Conservation (phyloP, 140 eudicot species). For the Flaveria floridana region DNA sequence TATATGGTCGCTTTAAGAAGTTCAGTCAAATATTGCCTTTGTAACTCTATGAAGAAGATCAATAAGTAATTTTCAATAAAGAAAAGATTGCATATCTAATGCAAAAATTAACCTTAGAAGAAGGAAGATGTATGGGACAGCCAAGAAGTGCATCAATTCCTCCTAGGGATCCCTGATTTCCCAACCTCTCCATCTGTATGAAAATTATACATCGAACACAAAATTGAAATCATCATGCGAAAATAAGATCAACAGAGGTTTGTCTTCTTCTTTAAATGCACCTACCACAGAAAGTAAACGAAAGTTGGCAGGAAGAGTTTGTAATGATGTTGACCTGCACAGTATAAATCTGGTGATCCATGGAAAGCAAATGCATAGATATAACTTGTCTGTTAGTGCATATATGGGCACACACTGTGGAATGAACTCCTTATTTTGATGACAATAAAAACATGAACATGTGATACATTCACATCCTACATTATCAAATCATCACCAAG, state of each 20-base stretch:
- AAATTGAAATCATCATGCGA: background rate
- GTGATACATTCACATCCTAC: conserved; percentile 7
- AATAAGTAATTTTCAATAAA: background rate
- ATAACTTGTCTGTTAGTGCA: background rate
- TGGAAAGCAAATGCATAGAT: conserved; percentile 5
- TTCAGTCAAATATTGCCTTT: background rate
- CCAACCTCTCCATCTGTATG: conserved; percentile 62
- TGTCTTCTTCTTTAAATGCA: conserved; percentile 19
- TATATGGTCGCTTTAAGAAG: background rate
- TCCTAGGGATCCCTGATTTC: conserved; percentile 79
- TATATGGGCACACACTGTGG: background rate
- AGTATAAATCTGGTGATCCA: conserved; percentile 25
- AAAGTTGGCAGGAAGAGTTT: conserved; percentile 74
- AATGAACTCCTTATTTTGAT: background rate
- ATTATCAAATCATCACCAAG: conserved; percentile 1
- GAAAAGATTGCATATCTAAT: background rate
- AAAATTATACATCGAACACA: conserved; percentile 22
- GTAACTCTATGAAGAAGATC: background rate
- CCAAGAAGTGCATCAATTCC: conserved; percentile 93
- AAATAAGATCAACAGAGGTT: conserved; percentile 9
- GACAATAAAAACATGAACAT: conserved; percentile 2
- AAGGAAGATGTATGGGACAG: conserved; percentile 86
- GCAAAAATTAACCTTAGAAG: conserved; percentile 58
- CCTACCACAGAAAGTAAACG: conserved; percentile 64
- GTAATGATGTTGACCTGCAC: conserved; percentile 58